These are phyloP conservation scores for Sicyos edulis DNA, from an alignment of 306 rosid genomes.

Conservation along the genomic window DNA sequence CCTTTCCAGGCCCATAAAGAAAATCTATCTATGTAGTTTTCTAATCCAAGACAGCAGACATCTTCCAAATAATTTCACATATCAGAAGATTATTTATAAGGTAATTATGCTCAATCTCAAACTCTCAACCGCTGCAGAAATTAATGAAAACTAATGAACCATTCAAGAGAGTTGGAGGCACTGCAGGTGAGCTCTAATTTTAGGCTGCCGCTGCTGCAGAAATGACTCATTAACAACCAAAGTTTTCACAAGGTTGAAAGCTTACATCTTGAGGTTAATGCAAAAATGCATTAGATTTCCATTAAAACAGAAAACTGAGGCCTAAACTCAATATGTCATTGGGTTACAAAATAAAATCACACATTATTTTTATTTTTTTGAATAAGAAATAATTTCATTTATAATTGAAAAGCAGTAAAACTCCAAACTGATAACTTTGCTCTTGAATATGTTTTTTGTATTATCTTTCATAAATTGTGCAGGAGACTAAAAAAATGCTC, in stretches of 20 bases:
- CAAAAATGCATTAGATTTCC: neutral
- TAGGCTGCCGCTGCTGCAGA: neutral
- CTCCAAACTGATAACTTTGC: too few relatives aligned
- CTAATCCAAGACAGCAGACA: constrained; percentile 8
- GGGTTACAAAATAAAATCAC: neutral
- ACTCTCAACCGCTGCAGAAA: neutral
- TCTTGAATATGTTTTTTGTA: too few relatives aligned
- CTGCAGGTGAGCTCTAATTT: neutral
- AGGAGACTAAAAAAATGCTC: too few relatives aligned
- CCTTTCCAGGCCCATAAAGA: neutral
- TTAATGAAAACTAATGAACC: neutral
- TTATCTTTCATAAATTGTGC: too few relatives aligned
- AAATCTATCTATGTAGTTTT: neutral
- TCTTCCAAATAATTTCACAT: neutral
- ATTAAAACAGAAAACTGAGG: neutral
- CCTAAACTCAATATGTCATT: neutral
- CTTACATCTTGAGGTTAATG: neutral
- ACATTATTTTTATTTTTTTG: neutral
- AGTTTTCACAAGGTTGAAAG: neutral
- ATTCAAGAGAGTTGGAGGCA: neutral
- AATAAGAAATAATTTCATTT: too few relatives aligned
- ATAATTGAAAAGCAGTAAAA: too few relatives aligned
- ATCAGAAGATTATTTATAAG: neutral
- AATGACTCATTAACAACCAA: neutral
- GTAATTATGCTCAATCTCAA: neutral